Evolutionary conservation across 2,329 filamentous ascomycete species (phyloP).

Genomic region (Colletotrichum camelliae): DNA sequence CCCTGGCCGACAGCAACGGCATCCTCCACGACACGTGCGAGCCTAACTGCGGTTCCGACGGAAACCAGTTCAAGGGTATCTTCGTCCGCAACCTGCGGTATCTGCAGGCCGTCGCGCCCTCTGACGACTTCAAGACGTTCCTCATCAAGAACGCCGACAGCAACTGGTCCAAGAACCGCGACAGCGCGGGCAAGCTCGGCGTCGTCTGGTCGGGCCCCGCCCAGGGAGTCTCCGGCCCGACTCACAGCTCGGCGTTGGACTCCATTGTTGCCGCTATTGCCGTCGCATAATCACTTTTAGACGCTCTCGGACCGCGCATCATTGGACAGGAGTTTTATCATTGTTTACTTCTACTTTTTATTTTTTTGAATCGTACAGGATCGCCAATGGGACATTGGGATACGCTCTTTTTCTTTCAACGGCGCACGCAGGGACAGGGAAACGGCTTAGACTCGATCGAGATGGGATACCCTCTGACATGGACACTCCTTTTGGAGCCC

Average conservation of each 20-base stretch:
- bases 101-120: constrained; percentile 57
- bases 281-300: constrained; percentile 30
- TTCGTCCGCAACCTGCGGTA: constrained; percentile 69
- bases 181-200: constrained; percentile 57
- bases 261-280: constrained; percentile 66
- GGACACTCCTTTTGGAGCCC: constrained; percentile 2
- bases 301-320: not conserved
- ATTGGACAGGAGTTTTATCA: not conserved
- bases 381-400: not conserved
- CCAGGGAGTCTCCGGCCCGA: constrained; percentile 54
- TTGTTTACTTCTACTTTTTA: not conserved
- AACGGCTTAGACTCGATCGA: constrained; percentile 2
- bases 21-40: constrained; percentile 58
- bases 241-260: constrained; percentile 71
- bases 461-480: constrained; percentile 18
- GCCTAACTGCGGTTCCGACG: constrained; percentile 51
- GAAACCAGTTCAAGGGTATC: constrained; percentile 74
- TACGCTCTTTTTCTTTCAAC: not conserved
- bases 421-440: constrained; percentile 3
- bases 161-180: constrained; percentile 67
- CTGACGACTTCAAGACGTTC: constrained; percentile 55
- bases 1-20: constrained; percentile 47
- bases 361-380: not conserved
- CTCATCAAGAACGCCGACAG: constrained; percentile 67
- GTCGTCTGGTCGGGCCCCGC: constrained; percentile 71